These are phyloP conservation scores for Gaeumannomyces sp. DNA, from an alignment of 2,329 filamentous ascomycete genomes.

Conservation along the genomic window DNA sequence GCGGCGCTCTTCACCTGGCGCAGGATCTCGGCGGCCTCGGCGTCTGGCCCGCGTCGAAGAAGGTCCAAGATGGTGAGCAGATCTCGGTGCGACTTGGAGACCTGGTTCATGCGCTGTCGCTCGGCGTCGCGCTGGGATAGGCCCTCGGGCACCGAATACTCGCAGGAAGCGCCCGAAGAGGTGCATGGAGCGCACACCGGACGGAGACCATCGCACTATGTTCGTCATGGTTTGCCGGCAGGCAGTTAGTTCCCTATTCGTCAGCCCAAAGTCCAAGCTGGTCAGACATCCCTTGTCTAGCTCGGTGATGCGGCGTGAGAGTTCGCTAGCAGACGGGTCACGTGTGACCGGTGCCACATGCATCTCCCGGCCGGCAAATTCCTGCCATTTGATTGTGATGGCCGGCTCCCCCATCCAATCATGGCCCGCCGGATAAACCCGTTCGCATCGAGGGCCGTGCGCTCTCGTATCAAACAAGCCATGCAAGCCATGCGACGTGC, in stretches of 20 bases:
- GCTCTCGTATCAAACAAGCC: background rate
- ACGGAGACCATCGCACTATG: constrained; percentile 11
- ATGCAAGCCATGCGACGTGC: background rate
- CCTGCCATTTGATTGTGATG: no score
- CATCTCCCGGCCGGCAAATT: background rate
- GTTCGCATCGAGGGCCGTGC: background rate
- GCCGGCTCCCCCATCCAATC: no score
- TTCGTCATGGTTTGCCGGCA: background rate
- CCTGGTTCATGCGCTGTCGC: background rate
- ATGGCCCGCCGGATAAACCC: background rate
- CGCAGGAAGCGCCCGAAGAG: background rate
- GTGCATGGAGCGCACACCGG: constrained; percentile 10
- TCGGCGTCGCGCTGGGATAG: constrained; percentile 10
- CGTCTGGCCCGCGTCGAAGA: constrained; percentile 1
- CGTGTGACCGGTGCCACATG: background rate
- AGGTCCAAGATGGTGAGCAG: constrained; percentile 7
- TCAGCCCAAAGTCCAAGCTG: background rate
- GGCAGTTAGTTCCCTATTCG: background rate
- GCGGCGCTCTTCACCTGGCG: constrained; percentile 3
- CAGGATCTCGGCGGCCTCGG: constrained; percentile 6
- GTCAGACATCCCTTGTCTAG: background rate
- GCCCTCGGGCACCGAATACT: constrained; percentile 10
- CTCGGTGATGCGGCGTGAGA: no score
- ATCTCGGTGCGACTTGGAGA: constrained; percentile 5
- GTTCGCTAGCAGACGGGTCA: background rate